Conservation (phyloP, 768 basidiomycete genomes). For the Mycena galericulata region DNA sequence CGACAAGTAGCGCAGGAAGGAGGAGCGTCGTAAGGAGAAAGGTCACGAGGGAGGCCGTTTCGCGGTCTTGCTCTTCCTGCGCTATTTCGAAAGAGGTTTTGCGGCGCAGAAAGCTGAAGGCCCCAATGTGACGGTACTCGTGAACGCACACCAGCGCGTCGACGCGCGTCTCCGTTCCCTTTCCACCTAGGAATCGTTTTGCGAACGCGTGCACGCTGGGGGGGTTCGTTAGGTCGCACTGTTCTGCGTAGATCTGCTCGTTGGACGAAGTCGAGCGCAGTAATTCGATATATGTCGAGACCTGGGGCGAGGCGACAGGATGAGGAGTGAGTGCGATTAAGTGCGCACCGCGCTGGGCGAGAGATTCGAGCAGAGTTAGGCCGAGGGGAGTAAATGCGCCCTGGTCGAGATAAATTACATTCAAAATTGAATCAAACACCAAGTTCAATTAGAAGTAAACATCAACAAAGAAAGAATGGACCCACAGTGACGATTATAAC, state of each 20-base stretch:
- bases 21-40: constrained; percentile 86
- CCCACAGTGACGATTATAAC: constrained; percentile 78
- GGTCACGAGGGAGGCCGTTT: constrained; percentile 63
- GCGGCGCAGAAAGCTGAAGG: constrained; percentile 45
- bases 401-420: constrained; percentile 54
- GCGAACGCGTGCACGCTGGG: constrained; percentile 78
- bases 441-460: constrained; percentile 9
- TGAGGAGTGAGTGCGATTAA: constrained; percentile 79
- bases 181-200: constrained; percentile 70
- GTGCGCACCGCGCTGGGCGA: constrained; percentile 84
- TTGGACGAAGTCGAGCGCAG: constrained; percentile 78
- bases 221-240: constrained; percentile 78
- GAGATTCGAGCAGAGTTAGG: constrained; percentile 69
- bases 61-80: constrained; percentile 24
- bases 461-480: constrained; percentile 21
- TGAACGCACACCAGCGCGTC: constrained; percentile 86
- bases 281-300: constrained; percentile 72
- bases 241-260: constrained; percentile 82
- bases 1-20: constrained; percentile 82
- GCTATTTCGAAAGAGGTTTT: neutral
- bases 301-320: constrained; percentile 64
- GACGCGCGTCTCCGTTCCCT: constrained; percentile 73
- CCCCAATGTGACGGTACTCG: constrained; percentile 77
- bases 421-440: too few species aligned
- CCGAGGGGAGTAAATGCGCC: constrained; percentile 84